phyloP scores from a whole-genome alignment of 208 protist species.

The Leishmania tropica region DNA sequence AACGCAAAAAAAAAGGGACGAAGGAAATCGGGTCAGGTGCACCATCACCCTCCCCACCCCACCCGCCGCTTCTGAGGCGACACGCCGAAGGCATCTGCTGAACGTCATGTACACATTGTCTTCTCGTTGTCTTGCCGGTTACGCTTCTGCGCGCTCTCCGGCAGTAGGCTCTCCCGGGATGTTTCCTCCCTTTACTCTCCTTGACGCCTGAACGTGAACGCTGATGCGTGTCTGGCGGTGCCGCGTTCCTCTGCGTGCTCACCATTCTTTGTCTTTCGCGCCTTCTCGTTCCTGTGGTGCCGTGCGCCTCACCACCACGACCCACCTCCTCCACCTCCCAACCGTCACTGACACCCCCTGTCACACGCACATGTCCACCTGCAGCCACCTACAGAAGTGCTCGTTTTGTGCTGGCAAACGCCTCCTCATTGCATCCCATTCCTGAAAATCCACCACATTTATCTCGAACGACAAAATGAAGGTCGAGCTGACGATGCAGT shows the following conservation, averaged over 20 bases:
- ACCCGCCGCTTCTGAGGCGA: not conserved
- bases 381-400: not conserved
- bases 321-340: not conserved
- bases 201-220: not conserved
- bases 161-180: not conserved
- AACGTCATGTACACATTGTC: not conserved
- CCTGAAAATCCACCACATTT: not conserved
- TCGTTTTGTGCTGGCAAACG: not conserved
- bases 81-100: not conserved
- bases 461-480: slow-evolving; percentile 44
- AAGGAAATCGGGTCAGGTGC: not conserved
- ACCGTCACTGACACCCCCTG: not conserved
- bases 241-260: not conserved
- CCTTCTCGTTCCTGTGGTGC: slow-evolving; percentile 7
- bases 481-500: slow-evolving; percentile 88
- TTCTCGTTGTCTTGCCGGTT: not conserved
- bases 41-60: not conserved
- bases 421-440: not conserved
- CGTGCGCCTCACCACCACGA: not conserved
- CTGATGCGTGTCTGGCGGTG: not conserved
- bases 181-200: not conserved
- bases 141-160: not conserved
- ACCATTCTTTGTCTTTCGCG: not conserved
- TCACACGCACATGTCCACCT: not conserved
- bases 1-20: not conserved